A percentile compares a stretch with the other conserved stretches of the same genome.
Evolutionary conservation across 2,329 filamentous ascomycete species (phyloP).

Genomic region (Hymenoscyphus fructigenus): DNA sequence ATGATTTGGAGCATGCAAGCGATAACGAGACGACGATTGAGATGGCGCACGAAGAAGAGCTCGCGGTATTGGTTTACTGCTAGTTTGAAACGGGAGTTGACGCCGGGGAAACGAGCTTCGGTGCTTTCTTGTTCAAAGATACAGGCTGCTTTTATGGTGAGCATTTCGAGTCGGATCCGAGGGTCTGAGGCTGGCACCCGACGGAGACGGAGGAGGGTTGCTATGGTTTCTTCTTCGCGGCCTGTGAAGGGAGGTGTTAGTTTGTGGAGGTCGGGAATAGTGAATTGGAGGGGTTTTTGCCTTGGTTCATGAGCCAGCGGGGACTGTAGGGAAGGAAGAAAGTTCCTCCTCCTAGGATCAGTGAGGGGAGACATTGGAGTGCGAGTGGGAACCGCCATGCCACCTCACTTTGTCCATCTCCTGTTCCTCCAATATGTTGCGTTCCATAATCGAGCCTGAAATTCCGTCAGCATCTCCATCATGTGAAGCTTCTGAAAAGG

Average conservation of each 20-base stretch:
- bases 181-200: slow-evolving; percentile 53
- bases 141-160: slow-evolving; percentile 52
- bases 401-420: slow-evolving; percentile 40
- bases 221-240: slow-evolving; percentile 47
- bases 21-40: slow-evolving; percentile 60
- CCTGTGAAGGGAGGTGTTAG: slow-evolving; percentile 37
- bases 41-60: slow-evolving; percentile 55
- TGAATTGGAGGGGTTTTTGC: slow-evolving; percentile 19
- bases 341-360: slow-evolving; percentile 50
- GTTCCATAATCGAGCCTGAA: slow-evolving; percentile 41
- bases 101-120: slow-evolving; percentile 52
- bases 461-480: neutral
- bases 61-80: slow-evolving; percentile 41
- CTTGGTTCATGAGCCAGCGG: slow-evolving; percentile 54
- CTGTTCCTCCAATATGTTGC: slow-evolving; percentile 42
- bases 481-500: too few species aligned
- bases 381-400: slow-evolving; percentile 43
- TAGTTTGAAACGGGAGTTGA: slow-evolving; percentile 30
- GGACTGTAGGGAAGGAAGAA: slow-evolving; percentile 57
- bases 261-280: neutral
- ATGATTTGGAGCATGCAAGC: slow-evolving; percentile 35
- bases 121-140: slow-evolving; percentile 59
- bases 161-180: slow-evolving; percentile 55
- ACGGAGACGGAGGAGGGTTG: slow-evolving; percentile 53
- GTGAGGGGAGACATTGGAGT: slow-evolving; percentile 57